Conservation (phyloP, 495 filamentous ascomycete genomes). For the Tetracladium setigerum region DNA sequence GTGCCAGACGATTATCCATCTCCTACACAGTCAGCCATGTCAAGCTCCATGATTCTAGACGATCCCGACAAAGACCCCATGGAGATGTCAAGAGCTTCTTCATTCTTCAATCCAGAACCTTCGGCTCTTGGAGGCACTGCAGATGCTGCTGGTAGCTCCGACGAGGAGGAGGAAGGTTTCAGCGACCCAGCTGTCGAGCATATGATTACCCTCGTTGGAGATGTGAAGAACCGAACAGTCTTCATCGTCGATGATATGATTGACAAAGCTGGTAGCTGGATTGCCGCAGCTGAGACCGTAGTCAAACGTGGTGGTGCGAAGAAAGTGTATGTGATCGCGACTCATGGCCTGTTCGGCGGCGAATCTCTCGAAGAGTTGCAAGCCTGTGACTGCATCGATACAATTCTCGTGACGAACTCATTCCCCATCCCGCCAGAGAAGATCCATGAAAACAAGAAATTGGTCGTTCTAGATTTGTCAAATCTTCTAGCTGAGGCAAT, state of each 20-base stretch:
- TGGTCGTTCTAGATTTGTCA: slow-evolving; percentile 82
- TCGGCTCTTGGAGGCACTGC: slow-evolving; percentile 76
- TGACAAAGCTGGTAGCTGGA: slow-evolving; percentile 93
- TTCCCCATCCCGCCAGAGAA: slow-evolving; percentile 79
- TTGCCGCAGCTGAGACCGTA: slow-evolving; percentile 96
- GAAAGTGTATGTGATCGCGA: slow-evolving; percentile 96
- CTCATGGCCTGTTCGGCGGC: slow-evolving; percentile 87
- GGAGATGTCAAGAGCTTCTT: slow-evolving; percentile 47
- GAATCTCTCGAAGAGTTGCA: slow-evolving; percentile 88
- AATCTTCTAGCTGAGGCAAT: slow-evolving; percentile 87
- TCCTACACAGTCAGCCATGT: slow-evolving; percentile 57
- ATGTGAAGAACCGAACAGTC: slow-evolving; percentile 77
- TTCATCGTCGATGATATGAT: slow-evolving; percentile 99
- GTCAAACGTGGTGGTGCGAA: slow-evolving; percentile 86
- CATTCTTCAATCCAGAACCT: slow-evolving; percentile 43
- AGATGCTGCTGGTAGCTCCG: slow-evolving; percentile 70
- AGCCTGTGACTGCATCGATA: slow-evolving; percentile 82
- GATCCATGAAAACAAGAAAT: slow-evolving; percentile 64
- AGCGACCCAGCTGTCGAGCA: slow-evolving; percentile 71
- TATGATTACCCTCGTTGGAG: slow-evolving; percentile 92
- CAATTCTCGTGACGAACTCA: slow-evolving; percentile 92
- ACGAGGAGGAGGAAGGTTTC: slow-evolving; percentile 80
- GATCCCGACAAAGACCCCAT: slow-evolving; percentile 47
- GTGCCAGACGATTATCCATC: slow-evolving; percentile 92
- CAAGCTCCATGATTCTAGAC: slow-evolving; percentile 39